phyloP scores from a whole-genome alignment of 805 yeast genomes.

The Zygosaccharomyces gambellarensis region DNA sequence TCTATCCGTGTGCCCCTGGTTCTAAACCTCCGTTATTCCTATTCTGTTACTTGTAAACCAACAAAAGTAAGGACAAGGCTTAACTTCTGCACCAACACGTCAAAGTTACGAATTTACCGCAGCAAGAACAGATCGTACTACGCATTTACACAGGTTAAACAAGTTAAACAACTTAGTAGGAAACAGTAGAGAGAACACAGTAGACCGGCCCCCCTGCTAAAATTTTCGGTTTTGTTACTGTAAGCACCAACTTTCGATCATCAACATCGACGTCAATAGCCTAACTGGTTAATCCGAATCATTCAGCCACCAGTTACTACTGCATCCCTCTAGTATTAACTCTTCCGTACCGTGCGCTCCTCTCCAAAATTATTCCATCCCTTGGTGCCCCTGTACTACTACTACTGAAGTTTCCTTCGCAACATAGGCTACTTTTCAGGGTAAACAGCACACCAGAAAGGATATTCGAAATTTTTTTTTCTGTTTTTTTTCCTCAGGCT shows the following conservation, averaged over 20 bases:
- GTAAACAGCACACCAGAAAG: neutral
- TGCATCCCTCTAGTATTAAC: neutral
- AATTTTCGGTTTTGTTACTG: neutral
- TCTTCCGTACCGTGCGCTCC: neutral
- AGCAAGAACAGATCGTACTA: neutral
- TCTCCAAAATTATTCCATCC: too few species aligned
- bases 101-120: conserved; percentile 5
- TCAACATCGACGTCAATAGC: neutral
- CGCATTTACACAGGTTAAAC: neutral
- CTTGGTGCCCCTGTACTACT: neutral
- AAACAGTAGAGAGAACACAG: neutral
- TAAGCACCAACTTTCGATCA: neutral
- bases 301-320: neutral
- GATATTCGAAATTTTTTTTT: neutral
- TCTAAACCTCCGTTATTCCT: conserved; percentile 4
- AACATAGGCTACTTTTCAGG: neutral
- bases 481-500: neutral
- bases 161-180: conserved; percentile 1
- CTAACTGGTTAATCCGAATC: neutral
- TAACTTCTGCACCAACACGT: neutral
- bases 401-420: neutral
- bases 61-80: conserved; percentile 1
- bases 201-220: neutral
- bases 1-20: neutral
- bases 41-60: conserved; percentile 2